Base-by-base conservation (phyloP, 768 basidiomycete species). In the Cyathus striatus region DNA sequence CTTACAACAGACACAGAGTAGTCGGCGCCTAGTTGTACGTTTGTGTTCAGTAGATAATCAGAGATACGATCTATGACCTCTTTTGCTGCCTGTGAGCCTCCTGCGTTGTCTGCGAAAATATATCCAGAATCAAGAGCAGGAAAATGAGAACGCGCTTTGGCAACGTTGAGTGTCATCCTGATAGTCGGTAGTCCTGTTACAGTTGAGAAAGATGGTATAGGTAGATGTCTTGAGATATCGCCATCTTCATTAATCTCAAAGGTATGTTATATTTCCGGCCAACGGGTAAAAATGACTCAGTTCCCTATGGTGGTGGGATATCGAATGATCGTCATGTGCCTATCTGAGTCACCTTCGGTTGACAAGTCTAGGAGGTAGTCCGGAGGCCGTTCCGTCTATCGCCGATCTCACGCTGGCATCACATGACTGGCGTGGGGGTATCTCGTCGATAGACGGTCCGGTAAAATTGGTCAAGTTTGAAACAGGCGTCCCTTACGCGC, bases 91-190 rank as follows among this genome's bases (percentile, higher is more conserved):
- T 75, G 86, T 2, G 85, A 86, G 6, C 86, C 86, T 0, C 85
- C 86, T 0, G 86, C 87, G 46, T 85, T 89, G 64, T 88, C 86
- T 2, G 71, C 87, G 52, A 76, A 88, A 47, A 86, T 72, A 52
- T 70, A 87, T 1, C 78, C 79, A 1, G 69, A 63, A 23, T 65
- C 57, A 21, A 89, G 64, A 3, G 81, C 62, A 3, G 84, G 86
- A 56, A 89, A 88, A 26, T 74, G 72, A 23, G 73, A 66, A 41
- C 83, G 77, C 34, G 72, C 79, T 51, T 64, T 61, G 14, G 58
- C 51, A 20, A 83, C 64, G 59, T 81, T 73, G 25, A 46, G 41
- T 17, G 60, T n/a, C 45, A 50, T 54, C 7, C 27, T 30, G 27
- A 30, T 9, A n/a, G 27, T n/a, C 27, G 27, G 27, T 7, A 7